phyloP scores from a whole-genome alignment of 75 land plant species.

The Cupressus sempervirens region DNA sequence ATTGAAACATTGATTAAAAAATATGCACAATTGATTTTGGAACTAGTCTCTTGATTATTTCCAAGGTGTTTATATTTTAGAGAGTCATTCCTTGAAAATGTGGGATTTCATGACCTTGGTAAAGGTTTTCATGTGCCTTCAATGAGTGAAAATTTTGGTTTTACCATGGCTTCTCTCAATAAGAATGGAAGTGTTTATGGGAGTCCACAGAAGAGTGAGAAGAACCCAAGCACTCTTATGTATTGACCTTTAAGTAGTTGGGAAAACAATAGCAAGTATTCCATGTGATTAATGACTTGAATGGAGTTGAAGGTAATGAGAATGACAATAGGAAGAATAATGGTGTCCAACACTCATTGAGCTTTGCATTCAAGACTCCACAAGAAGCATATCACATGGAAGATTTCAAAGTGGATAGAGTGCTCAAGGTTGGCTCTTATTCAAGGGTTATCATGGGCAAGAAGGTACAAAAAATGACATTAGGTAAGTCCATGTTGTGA shows the following conservation, averaged over 20 bases:
- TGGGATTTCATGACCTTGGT: conserved; percentile 90
- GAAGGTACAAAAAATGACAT: too few relatives aligned
- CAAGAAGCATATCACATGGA: conserved; percentile 68
- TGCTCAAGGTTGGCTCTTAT: conserved; percentile 93
- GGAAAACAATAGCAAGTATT: conserved; percentile 98
- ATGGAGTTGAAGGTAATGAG: too few relatives aligned
- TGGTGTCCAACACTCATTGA: conserved; percentile 31
- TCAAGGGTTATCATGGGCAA: too few relatives aligned
- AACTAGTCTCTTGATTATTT: not conserved
- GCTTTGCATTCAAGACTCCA: conserved; percentile 83
- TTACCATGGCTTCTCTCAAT: conserved; percentile 89
- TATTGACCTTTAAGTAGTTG: conserved; percentile 96
- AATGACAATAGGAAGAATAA: not conserved
- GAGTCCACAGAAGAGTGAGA: conserved; percentile 84
- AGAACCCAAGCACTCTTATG: conserved; percentile 85
- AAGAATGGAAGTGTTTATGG: conserved; percentile 86
- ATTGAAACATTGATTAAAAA: too few relatives aligned
- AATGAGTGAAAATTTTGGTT: conserved; percentile 95
- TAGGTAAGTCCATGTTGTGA: too few relatives aligned
- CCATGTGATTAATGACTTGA: too few relatives aligned
- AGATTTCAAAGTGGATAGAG: conserved; percentile 75
- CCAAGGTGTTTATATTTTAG: not conserved
- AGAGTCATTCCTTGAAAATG: not conserved
- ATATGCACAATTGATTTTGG: too few relatives aligned
- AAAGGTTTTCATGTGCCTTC: conserved; percentile 82